Evolutionary conservation across 495 filamentous ascomycete genomes (phyloP).

Genomic region (Podospora pseudoanserina): DNA sequence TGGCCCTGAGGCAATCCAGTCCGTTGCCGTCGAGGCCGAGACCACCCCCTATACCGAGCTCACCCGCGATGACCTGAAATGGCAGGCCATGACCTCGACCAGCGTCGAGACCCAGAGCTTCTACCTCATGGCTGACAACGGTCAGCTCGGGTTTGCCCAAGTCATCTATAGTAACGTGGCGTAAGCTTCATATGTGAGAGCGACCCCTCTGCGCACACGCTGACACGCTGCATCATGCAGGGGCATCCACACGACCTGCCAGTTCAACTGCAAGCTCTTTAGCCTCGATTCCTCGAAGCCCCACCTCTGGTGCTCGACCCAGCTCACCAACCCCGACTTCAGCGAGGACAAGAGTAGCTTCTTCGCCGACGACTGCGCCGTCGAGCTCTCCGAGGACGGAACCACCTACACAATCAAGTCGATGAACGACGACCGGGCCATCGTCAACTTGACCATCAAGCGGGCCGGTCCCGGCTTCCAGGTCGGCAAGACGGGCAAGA

Average conservation of each 20-base stretch:
- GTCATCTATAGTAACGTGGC: conserved; percentile 97
- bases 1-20: conserved; percentile 81
- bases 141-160: conserved; percentile 74
- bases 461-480: conserved; percentile 75
- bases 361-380: conserved; percentile 74
- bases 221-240: conserved; percentile 47
- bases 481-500: conserved; percentile 81
- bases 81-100: conserved; percentile 76
- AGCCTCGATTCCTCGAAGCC: conserved; percentile 61
- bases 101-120: conserved; percentile 96
- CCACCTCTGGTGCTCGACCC: conserved; percentile 76
- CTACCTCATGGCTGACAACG: conserved; percentile 78
- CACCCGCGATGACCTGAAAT: conserved; percentile 73
- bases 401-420: conserved; percentile 81
- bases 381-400: conserved; percentile 81
- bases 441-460: conserved; percentile 81
- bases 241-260: conserved; percentile 81
- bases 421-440: conserved; percentile 65
- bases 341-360: conserved; percentile 78
- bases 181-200: conserved; percentile 51
- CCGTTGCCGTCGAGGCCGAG: conserved; percentile 76
- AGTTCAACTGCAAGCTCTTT: conserved; percentile 91
- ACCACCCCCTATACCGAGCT: conserved; percentile 76
- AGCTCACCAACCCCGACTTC: conserved; percentile 72
- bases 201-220: conserved; percentile 20